These are phyloP conservation scores for Citrus sp. DNA, from an alignment of 345 rosid species.

Conservation along the genomic window DNA sequence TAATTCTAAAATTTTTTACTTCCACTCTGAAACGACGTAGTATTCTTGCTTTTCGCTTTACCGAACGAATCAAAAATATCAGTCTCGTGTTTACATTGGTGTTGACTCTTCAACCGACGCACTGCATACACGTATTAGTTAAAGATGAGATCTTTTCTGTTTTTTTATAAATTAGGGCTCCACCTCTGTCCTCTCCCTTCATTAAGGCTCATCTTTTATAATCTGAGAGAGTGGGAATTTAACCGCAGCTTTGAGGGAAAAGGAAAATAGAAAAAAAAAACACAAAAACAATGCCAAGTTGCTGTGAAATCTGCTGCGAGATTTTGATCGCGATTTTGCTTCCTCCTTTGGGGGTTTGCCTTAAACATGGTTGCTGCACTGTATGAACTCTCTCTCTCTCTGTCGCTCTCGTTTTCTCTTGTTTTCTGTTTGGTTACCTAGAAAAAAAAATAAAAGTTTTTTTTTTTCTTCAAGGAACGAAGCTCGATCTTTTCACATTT, in stretches of 20 bases:
- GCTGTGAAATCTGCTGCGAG: conserved; percentile 39
- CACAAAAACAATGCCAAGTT: conserved; percentile 26
- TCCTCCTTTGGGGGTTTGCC: conserved; percentile 49
- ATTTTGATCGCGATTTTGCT: conserved; percentile 41
- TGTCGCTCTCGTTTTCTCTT: background rate
- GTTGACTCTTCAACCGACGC: background rate
- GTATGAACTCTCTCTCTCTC: conserved; percentile 11
- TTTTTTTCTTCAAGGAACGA: background rate
- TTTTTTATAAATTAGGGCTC: conserved; percentile 10
- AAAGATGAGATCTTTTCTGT: background rate
- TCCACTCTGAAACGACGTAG: background rate
- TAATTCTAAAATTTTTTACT: background rate
- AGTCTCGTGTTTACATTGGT: too few relatives aligned
- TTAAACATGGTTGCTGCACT: conserved; percentile 43
- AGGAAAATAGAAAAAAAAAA: background rate
- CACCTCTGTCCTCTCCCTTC: background rate
- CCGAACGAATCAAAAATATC: background rate
- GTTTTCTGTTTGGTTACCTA: background rate
- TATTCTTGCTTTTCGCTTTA: background rate
- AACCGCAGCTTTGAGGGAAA: background rate
- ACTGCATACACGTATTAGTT: background rate
- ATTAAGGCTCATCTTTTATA: too few relatives aligned
- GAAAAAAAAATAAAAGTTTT: background rate
- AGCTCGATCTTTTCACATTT: background rate
- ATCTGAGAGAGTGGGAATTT: background rate